Evolutionary conservation across 495 filamentous ascomycete genomes (phyloP).

Genomic region (Trichoderma reesei): DNA sequence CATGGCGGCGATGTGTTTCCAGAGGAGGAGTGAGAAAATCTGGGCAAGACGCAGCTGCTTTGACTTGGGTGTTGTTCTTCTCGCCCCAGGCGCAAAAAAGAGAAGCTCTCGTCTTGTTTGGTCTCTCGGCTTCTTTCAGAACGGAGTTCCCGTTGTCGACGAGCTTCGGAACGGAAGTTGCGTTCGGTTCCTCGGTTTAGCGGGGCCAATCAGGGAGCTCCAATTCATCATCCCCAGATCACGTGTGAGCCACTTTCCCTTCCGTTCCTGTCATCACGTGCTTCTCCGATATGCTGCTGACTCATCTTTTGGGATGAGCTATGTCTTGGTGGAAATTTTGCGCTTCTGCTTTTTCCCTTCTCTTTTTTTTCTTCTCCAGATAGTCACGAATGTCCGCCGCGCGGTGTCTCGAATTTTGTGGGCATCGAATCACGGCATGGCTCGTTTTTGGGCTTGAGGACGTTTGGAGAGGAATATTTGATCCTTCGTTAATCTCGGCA

Average conservation of each 20-base stretch:
- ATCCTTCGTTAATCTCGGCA: slow-evolving; percentile 14
- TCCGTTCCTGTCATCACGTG: not conserved
- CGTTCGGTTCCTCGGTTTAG: slow-evolving; percentile 15
- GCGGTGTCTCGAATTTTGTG: not conserved
- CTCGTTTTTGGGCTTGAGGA: not conserved
- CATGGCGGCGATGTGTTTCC: slow-evolving; percentile 36
- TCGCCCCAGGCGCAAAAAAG: not conserved
- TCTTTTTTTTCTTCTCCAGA: slow-evolving; percentile 11
- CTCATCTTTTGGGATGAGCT: not conserved
- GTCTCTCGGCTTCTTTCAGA: slow-evolving; percentile 13
- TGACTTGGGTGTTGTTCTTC: not conserved
- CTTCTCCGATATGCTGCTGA: not conserved
- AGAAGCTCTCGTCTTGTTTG: not conserved
- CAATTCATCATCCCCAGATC: slow-evolving; percentile 6
- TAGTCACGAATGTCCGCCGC: slow-evolving; percentile 12
- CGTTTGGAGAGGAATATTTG: slow-evolving; percentile 8
- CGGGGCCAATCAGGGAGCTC: slow-evolving; percentile 11
- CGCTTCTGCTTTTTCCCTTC: slow-evolving; percentile 6
- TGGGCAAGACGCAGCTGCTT: too few relatives aligned
- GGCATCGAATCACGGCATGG: not conserved
- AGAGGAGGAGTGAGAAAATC: slow-evolving; percentile 12
- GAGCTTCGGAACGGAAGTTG: slow-evolving; percentile 14
- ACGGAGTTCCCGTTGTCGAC: slow-evolving; percentile 14
- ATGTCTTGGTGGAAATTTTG: not conserved
- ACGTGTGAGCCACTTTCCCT: not conserved